phyloP scores from a whole-genome alignment of 2,329 filamentous ascomycete species.

The Knufia fluminis region DNA sequence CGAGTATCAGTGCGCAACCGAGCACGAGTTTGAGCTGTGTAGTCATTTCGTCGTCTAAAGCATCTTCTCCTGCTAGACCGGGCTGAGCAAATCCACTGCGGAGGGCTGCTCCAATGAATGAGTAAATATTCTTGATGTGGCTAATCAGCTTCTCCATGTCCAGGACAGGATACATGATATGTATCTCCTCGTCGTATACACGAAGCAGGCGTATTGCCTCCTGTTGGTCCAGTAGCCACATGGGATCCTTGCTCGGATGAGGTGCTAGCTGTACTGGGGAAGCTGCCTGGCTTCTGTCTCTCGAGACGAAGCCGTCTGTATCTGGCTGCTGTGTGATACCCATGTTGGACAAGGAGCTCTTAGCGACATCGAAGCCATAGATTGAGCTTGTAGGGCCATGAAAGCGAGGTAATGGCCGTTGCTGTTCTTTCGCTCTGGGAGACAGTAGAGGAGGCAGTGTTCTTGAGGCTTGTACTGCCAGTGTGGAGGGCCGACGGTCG shows the following conservation, averaged over 20 bases:
- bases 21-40: constrained; percentile 74
- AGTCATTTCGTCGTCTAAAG: constrained; percentile 54
- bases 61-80: constrained; percentile 46
- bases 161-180: constrained; percentile 83
- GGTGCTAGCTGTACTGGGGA: constrained; percentile 31
- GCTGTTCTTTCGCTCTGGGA: constrained; percentile 35
- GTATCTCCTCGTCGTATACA: constrained; percentile 81
- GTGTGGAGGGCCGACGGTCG: constrained; percentile 25
- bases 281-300: constrained; percentile 44
- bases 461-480: constrained; percentile 16
- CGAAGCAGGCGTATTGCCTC: constrained; percentile 71
- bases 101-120: constrained; percentile 61
- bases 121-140: constrained; percentile 60
- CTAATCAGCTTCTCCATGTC: constrained; percentile 61
- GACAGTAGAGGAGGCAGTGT: constrained; percentile 22
- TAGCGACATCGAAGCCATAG: constrained; percentile 79
- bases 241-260: constrained; percentile 57
- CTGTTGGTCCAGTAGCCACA: constrained; percentile 68
- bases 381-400: constrained; percentile 77
- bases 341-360: constrained; percentile 80
- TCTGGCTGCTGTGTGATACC: constrained; percentile 60
- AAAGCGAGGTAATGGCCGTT: constrained; percentile 56
- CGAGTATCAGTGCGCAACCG: constrained; percentile 66
- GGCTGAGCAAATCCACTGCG: constrained; percentile 50
- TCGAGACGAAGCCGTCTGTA: constrained; percentile 49